A percentile compares a stretch with the other conserved stretches of the same genome.
These are phyloP conservation scores for Cardamine resedifolia DNA, from an alignment of 345 rosid species.

Conservation along the genomic window DNA sequence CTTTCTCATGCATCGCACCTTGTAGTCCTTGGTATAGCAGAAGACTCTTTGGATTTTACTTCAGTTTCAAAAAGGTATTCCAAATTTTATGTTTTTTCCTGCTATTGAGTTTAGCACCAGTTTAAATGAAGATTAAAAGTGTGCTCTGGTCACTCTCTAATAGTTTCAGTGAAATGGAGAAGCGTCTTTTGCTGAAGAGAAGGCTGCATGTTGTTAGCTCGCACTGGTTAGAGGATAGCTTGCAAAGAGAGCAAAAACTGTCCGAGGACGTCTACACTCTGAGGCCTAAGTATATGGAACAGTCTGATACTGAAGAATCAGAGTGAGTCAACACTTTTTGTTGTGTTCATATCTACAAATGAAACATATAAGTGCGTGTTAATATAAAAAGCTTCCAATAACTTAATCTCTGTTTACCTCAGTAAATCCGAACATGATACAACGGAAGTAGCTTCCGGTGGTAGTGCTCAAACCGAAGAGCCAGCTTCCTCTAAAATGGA, in stretches of 20 bases:
- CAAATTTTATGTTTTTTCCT: not conserved
- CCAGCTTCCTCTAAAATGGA: slow-evolving; percentile 35
- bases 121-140: slow-evolving; percentile 9
- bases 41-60: slow-evolving; percentile 47
- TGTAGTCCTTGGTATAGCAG: slow-evolving; percentile 55
- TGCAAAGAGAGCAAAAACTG: slow-evolving; percentile 55
- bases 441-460: slow-evolving; percentile 31
- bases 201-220: slow-evolving; percentile 57
- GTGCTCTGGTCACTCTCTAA: slow-evolving; percentile 10
- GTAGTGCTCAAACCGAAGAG: slow-evolving; percentile 22
- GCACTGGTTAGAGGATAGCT: slow-evolving; percentile 79
- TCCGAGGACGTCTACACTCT: slow-evolving; percentile 63
- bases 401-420: slow-evolving; percentile 23
- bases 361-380: not conserved
- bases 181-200: slow-evolving; percentile 45
- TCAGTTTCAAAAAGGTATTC: slow-evolving; percentile 50
- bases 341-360: not conserved
- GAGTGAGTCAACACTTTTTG: slow-evolving; percentile 44
- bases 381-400: not conserved
- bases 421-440: slow-evolving; percentile 46
- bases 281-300: slow-evolving; percentile 51
- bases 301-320: slow-evolving; percentile 40
- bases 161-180: slow-evolving; percentile 57
- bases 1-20: slow-evolving; percentile 69
- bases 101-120: not conserved